Evolutionary conservation across 2,329 filamentous ascomycete genomes (phyloP), one percentile per base, ranked within the genome.

Genomic region (Aspergillus texensis): DNA sequence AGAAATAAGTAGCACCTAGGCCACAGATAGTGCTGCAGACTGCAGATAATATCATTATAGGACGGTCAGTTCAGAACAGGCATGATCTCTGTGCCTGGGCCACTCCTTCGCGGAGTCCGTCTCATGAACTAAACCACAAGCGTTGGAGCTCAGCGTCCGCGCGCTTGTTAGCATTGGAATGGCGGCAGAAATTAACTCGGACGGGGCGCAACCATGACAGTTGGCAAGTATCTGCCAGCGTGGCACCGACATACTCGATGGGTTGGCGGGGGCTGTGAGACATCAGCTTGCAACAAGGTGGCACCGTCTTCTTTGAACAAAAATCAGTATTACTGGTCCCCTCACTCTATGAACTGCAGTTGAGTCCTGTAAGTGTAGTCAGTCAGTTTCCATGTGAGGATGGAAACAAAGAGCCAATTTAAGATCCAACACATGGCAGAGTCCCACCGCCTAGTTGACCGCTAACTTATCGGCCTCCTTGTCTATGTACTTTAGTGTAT

Each of bases 171-270:
- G 62, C 53, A 53, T 57, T 57, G 46, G 45, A 46, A 61, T 70
- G 60, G 63, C 67, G 61, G 64, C 65, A 67, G 62, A 56, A 64
- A 60, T 67, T 62, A 56, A 67, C 62, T 64, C 63, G 58, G 43
- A 60, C 62, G 56, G 60, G 60, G 65, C 60, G 61, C 63, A 57
- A 67, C 41, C 58, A 32, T 72, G 71, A 72, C 68, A 72, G 67
- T 63, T 70, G 71, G 68, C 72, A 68, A 58, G 43, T 53, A 12
- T 45, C 62, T 74, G 72, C 70, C 72, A 74, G 67, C 70, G 68
- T 74, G 71, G 71, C 71, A 72, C 64, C 65, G 62, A 60, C 62
- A 50, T 30, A n/a, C 10, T 58, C 30, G 21, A 32, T 57, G 55
- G 26, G 39, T 41, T 53, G n/a, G 58, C 11, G 57, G 61, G 50